Conservation (phyloP, 2,329 filamentous ascomycete species). For the Trichoderma sp. region DNA sequence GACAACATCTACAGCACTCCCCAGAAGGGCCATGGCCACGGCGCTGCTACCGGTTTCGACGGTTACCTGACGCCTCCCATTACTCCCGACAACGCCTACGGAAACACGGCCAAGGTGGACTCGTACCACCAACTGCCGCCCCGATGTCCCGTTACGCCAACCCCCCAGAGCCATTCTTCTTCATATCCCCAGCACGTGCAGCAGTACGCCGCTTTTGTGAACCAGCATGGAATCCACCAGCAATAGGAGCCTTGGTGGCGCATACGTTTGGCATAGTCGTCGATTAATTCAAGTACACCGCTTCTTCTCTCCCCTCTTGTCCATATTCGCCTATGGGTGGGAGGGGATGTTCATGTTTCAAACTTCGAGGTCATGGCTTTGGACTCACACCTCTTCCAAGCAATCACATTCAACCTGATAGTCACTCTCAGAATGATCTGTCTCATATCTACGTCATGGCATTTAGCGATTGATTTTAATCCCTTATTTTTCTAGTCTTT, state of each 20-base stretch:
- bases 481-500: conserved; percentile 32
- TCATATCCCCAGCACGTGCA: conserved; percentile 39
- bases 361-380: conserved; percentile 13
- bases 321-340: not conserved
- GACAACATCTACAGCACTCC: conserved; percentile 75
- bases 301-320: not conserved
- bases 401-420: conserved; percentile 19
- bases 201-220: conserved; percentile 41
- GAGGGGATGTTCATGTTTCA: conserved; percentile 20
- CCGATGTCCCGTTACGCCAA: conserved; percentile 64
- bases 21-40: conserved; percentile 71
- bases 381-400: conserved; percentile 11
- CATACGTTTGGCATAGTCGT: conserved; percentile 14
- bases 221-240: conserved; percentile 46
- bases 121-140: conserved; percentile 50
- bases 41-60: conserved; percentile 62
- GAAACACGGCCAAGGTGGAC: conserved; percentile 47
- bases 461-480: conserved; percentile 46
- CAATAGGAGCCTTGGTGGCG: conserved; percentile 36
- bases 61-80: conserved; percentile 85
- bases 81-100: conserved; percentile 71
- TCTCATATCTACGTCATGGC: conserved; percentile 45
- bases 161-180: conserved; percentile 48
- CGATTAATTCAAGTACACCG: conserved; percentile 9
- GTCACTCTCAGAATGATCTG: conserved; percentile 38